Conservation (phyloP, 2,329 filamentous ascomycete genomes). For the Fusarium nelsonii region DNA sequence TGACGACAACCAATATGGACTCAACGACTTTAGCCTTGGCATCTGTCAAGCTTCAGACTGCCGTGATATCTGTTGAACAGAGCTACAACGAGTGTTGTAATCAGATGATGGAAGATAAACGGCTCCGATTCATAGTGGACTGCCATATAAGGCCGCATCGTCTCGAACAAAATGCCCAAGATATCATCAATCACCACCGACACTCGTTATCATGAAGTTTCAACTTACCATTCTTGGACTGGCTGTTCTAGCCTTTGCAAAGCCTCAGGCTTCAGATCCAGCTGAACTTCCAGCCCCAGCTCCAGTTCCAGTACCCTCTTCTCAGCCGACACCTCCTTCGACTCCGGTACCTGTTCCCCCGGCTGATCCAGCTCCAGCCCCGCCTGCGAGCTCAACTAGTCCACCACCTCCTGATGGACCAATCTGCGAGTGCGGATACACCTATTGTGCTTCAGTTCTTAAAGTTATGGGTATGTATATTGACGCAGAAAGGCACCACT, state of each 20-base stretch:
- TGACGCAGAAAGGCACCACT: neutral
- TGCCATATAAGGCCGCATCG: conserved; percentile 3
- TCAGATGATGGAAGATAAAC: neutral
- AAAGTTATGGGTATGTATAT: conserved; percentile 52
- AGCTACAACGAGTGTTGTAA: neutral
- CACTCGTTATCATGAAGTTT: conserved; percentile 47
- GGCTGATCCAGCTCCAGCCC: conserved; percentile 34
- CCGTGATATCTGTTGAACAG: neutral
- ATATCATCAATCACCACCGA: conserved; percentile 2
- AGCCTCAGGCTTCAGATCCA: conserved; percentile 39
- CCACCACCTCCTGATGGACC: conserved; percentile 45
- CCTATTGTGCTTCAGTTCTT: conserved; percentile 57
- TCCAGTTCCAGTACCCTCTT: conserved; percentile 10
- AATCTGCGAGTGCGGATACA: conserved; percentile 58
- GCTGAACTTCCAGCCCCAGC: conserved; percentile 17
- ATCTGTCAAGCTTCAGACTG: neutral
- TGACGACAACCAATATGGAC: neutral
- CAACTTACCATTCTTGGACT: conserved; percentile 40
- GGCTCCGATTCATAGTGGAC: too few relatives aligned
- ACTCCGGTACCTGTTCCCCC: conserved; percentile 43
- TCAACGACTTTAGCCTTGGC: neutral
- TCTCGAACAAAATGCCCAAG: neutral
- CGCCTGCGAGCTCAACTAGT: conserved; percentile 38
- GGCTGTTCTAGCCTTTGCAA: conserved; percentile 42
- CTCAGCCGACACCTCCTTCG: conserved; percentile 24